phyloP scores from a whole-genome alignment of 2,329 filamentous ascomycete genomes.

The Fusarium redolens region DNA sequence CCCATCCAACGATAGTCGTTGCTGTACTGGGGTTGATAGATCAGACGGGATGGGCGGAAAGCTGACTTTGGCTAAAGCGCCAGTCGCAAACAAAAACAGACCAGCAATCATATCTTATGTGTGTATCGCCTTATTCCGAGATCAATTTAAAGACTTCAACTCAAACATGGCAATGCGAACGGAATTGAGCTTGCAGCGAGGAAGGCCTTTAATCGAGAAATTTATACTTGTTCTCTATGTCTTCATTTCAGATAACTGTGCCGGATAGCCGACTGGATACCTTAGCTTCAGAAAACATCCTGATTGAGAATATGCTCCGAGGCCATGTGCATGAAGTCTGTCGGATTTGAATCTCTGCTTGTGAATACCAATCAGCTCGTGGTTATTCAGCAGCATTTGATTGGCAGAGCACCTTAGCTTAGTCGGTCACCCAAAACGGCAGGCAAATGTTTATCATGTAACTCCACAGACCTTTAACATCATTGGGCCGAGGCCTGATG shows the following conservation, averaged over 20 bases:
- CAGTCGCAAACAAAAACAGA: not conserved
- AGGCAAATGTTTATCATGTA: not conserved
- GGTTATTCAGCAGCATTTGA: not conserved
- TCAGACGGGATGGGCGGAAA: slow-evolving; percentile 12
- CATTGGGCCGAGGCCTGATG: not conserved
- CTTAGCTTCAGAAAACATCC: not conserved
- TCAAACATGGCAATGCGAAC: not conserved
- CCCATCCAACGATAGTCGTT: slow-evolving; percentile 8
- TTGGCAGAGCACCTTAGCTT: not conserved
- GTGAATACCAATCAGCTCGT: not conserved
- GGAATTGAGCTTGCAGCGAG: too few relatives aligned
- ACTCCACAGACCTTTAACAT: not conserved
- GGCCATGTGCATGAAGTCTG: not conserved
- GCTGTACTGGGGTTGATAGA: slow-evolving; percentile 22
- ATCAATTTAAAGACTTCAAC: not conserved
- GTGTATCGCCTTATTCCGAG: not conserved
- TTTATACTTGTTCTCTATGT: not conserved
- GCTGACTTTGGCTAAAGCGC: not conserved
- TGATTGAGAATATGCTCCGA: not conserved
- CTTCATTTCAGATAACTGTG: not conserved
- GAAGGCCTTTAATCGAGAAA: too few relatives aligned
- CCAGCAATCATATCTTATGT: not conserved
- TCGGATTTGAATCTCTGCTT: not conserved
- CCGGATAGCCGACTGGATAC: not conserved
- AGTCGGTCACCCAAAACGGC: slow-evolving; percentile 6